Evolutionary conservation across 176 grass and related monocot species (phyloP).

Genomic region (Aegilops sharonensis): DNA sequence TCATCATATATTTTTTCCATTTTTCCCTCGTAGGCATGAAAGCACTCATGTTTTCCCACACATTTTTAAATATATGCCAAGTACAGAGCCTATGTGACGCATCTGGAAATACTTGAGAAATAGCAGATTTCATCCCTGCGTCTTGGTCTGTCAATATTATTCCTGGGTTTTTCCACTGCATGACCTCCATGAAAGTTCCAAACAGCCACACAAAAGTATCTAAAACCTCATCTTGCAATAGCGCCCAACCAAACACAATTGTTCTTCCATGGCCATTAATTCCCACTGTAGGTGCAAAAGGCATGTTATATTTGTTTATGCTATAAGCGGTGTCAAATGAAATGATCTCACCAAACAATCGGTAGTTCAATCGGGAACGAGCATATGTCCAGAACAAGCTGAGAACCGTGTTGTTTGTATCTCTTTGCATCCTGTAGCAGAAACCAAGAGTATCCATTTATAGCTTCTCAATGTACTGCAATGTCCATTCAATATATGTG

Average conservation of each 20-base stretch:
- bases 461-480: too few relatives aligned
- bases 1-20: background rate
- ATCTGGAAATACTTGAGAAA: too few relatives aligned
- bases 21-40: background rate
- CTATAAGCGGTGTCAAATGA: background rate
- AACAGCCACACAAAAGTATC: background rate
- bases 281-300: background rate
- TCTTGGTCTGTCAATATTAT: background rate
- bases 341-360: background rate
- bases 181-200: background rate
- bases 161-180: background rate
- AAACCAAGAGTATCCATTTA: too few relatives aligned
- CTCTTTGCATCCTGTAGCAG: background rate
- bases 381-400: background rate
- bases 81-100: background rate
- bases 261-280: background rate
- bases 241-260: background rate
- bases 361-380: background rate
- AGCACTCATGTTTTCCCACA: background rate
- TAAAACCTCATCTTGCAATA: too few relatives aligned
- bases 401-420: background rate
- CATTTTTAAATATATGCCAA: slow-evolving; percentile 13
- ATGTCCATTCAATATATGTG: background rate
- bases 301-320: background rate
- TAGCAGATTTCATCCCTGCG: too few relatives aligned